Percentiles rank a stretch among this genome's conserved stretches.
Evolutionary conservation across 164 flowering plant genomes (phyloP).

Genomic region (Tetracentron sinense): DNA sequence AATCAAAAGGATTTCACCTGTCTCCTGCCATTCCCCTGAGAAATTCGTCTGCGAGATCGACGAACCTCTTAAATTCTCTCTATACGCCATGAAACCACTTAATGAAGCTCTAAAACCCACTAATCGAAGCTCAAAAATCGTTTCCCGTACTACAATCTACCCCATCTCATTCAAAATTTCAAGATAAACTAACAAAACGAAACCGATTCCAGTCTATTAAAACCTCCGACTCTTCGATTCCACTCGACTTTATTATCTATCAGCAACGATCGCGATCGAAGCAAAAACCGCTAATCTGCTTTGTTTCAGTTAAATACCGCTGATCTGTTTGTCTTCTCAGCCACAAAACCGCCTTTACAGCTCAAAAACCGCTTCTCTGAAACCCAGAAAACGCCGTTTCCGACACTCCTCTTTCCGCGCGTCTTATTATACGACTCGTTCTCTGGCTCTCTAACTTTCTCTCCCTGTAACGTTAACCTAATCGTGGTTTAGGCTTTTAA

Average conservation of each 20-base stretch:
- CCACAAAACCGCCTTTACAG: not conserved
- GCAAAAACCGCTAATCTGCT: not conserved
- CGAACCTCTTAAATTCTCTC: not conserved
- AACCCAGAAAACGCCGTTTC: not conserved
- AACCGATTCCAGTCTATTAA: not conserved
- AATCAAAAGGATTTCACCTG: slow-evolving; percentile 3
- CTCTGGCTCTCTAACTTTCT: too few species aligned
- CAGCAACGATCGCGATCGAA: not conserved
- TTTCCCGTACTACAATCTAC: not conserved
- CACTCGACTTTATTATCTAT: not conserved
- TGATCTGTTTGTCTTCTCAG: not conserved
- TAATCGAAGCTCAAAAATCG: not conserved
- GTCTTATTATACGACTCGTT: too few species aligned
- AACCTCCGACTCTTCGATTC: not conserved
- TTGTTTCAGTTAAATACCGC: not conserved
- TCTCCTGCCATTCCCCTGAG: not conserved
- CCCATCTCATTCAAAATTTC: not conserved
- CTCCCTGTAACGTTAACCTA: not conserved
- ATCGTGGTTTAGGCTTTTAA: not conserved
- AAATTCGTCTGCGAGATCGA: not conserved
- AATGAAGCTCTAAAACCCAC: not conserved
- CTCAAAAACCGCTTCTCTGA: not conserved
- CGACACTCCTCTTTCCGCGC: not conserved
- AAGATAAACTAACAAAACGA: not conserved
- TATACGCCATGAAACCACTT: not conserved